phyloP scores from a whole-genome alignment of 495 filamentous ascomycete genomes.

The Hypoxylon perforatum region DNA sequence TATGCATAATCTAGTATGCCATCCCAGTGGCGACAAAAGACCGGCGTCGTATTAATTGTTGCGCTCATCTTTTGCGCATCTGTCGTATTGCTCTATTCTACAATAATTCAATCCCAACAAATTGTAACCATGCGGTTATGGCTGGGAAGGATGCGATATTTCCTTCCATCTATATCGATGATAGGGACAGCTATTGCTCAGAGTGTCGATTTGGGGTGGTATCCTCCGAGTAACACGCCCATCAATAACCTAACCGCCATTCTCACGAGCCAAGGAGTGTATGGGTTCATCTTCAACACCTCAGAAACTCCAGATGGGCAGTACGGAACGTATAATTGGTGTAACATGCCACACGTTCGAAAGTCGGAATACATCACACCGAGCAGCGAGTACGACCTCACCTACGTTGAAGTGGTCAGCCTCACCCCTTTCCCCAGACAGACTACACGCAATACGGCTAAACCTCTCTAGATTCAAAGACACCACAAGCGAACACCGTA shows the following conservation, averaged over 20 bases:
- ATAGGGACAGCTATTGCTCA: constrained; percentile 7
- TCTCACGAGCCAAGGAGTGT: constrained; percentile 62
- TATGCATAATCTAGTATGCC: constrained; percentile 2
- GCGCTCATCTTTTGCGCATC: neutral
- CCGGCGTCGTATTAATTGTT: neutral
- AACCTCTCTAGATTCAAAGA: constrained; percentile 66
- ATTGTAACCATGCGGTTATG: constrained; percentile 14
- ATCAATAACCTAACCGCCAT: constrained; percentile 67
- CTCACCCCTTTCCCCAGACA: neutral
- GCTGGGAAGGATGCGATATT: neutral
- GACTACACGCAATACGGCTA: constrained; percentile 1
- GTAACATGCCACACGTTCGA: constrained; percentile 81
- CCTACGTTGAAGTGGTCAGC: constrained; percentile 73
- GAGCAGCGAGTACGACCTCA: constrained; percentile 61
- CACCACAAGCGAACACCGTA: constrained; percentile 82
- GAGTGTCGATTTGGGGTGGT: constrained; percentile 63
- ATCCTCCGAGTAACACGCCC: constrained; percentile 64
- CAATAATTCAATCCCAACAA: neutral
- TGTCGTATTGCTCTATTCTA: constrained; percentile 5
- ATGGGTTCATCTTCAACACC: constrained; percentile 73
- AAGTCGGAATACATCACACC: constrained; percentile 64
- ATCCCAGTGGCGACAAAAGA: neutral
- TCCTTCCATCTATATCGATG: constrained; percentile 10
- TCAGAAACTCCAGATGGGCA: constrained; percentile 59
- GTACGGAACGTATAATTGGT: constrained; percentile 75